phyloP scores from a whole-genome alignment of 306 rosid species.

The Prunus padus region DNA sequence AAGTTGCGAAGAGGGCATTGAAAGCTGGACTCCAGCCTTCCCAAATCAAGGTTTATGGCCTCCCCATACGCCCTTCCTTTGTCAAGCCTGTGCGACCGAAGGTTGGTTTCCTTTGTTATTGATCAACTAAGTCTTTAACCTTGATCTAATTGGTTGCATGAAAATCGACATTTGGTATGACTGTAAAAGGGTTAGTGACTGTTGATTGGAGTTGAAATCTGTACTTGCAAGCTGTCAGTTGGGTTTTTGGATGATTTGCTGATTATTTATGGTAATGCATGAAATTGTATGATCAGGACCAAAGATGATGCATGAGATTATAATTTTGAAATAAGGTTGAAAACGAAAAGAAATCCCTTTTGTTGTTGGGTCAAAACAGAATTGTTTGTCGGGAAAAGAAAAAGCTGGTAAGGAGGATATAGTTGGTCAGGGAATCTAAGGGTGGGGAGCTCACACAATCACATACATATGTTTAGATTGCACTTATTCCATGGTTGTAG shows the following conservation, averaged over 20 bases:
- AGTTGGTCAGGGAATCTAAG: not conserved
- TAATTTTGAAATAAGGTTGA: not conserved
- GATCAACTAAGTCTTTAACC: not conserved
- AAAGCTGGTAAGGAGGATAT: not conserved
- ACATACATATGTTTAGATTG: not conserved
- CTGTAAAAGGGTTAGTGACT: not conserved
- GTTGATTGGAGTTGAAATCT: not conserved
- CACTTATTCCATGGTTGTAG: not conserved
- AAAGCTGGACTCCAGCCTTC: constrained; percentile 91
- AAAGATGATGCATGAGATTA: not conserved
- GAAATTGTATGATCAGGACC: not conserved
- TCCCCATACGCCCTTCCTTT: constrained; percentile 86
- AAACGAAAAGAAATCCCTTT: not conserved
- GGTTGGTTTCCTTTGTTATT: constrained; percentile 44
- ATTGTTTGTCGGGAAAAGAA: not conserved
- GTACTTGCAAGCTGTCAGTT: not conserved
- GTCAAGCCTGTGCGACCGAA: constrained; percentile 83
- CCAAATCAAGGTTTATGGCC: constrained; percentile 83
- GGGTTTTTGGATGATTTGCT: not conserved
- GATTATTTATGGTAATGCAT: not conserved
- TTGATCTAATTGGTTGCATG: constrained; percentile 7
- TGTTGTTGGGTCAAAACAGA: not conserved
- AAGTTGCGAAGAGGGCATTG: constrained; percentile 75
- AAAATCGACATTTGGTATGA: not conserved
- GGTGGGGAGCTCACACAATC: not conserved